Base-by-base conservation (phyloP, 169 alveolate species). In the Cryptosporidium felis region DNA sequence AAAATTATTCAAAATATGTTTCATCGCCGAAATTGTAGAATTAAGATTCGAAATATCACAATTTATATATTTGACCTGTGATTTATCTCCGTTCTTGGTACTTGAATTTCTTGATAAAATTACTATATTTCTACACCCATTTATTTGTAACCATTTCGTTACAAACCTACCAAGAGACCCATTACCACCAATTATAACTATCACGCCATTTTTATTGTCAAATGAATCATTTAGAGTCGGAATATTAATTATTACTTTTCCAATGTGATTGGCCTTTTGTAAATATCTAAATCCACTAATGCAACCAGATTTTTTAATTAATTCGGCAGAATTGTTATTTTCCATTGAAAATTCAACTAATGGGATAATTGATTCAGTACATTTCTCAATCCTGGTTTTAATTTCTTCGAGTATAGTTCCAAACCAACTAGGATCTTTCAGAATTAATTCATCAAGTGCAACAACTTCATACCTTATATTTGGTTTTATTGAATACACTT, bases 251-350 rank as follows among this genome's bases (percentile, higher is more conserved):
- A 82, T 23, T 41, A 82, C 89, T 53, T 82, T 82, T 3, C 90
- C 90, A 18, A 82, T 82, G 40, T 82, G 90, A 51, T 53, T 80
- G 44, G 90, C 90, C 44, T 16, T 60, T 42, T 82, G 90, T 60
- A 82, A 36, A 41, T 38, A 82, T 41, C 90, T 60, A 81, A 82
- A 82, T 28, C 67, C 90, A 1, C 62, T 47, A 32, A 49, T 28
- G 49, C 65, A 41, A n/a, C 62, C 88, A 23, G 58, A 47, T 18
- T 62, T 18, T 2, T 32, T 34, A 45, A 56, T 34, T 51, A 36
- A 5, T 38, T 38, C 21, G 8, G 8, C 18, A 0, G 82, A 42
- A 3, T 16, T 59, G 32, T 67, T 66, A 9, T 53, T 56, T 12
- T 34, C 45, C 3, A 53, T 74, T 12, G 67, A 38, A 8, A 80